Evolutionary conservation across 768 basidiomycete genomes (phyloP).

Genomic region (Rhodotorula kratochvilovae): DNA sequence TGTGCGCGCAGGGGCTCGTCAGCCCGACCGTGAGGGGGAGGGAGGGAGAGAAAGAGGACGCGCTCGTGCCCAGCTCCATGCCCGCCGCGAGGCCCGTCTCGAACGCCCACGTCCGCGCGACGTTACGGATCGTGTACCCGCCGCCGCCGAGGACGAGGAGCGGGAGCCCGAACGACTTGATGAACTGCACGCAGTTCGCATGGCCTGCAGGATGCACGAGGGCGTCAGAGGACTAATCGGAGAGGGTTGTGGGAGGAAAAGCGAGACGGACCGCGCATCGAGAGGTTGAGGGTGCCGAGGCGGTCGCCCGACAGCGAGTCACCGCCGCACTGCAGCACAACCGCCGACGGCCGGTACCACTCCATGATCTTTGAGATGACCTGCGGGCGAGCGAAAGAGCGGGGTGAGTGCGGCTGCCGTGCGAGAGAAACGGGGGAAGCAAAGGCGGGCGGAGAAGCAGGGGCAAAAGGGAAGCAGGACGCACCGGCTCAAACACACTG

Average conservation of each 20-base stretch:
- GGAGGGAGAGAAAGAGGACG: constrained; percentile 20
- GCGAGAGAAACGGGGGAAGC: not conserved
- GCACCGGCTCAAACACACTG: constrained; percentile 87
- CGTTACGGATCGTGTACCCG: constrained; percentile 97
- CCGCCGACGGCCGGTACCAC: constrained; percentile 85
- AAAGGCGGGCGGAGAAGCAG: no score
- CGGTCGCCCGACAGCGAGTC: constrained; percentile 96
- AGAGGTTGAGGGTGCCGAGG: constrained; percentile 89
- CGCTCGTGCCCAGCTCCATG: constrained; percentile 81
- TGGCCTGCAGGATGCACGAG: constrained; percentile 59
- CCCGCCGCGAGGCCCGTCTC: constrained; percentile 98
- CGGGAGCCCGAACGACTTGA: constrained; percentile 92
- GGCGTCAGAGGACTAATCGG: not conserved
- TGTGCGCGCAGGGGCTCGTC: constrained; percentile 44
- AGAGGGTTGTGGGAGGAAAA: not conserved
- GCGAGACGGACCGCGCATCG: constrained; percentile 69
- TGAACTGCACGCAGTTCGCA: constrained; percentile 93
- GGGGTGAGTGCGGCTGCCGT: not conserved
- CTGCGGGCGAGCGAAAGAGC: constrained; percentile 49
- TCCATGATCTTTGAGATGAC: constrained; percentile 92
- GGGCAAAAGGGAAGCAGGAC: no score
- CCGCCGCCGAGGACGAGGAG: constrained; percentile 92
- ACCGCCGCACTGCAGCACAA: constrained; percentile 94
- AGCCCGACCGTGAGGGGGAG: not conserved
- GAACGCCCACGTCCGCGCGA: constrained; percentile 93